A percentile compares a stretch with the other conserved stretches of the same genome.
phyloP scores from a whole-genome alignment of 108 stramenopile genomes.

The Thalassiosira profunda region DNA sequence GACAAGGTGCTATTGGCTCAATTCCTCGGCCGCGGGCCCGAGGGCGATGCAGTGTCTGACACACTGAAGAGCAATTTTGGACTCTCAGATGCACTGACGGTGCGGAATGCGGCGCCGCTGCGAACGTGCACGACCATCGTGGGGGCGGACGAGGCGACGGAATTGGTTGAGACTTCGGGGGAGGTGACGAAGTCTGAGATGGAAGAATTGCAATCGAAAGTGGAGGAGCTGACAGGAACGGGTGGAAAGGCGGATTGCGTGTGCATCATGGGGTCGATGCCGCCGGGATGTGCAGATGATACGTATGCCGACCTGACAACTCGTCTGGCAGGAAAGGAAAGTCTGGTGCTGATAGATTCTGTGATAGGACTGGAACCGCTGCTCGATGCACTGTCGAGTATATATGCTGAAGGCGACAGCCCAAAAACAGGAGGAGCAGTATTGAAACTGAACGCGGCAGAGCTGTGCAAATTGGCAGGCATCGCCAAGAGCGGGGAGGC shows the following conservation, averaged over 20 bases:
- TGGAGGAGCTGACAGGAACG: conserved; percentile 24
- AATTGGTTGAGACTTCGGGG: conserved; percentile 87
- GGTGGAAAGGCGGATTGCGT: conserved; percentile 40
- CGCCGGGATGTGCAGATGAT: conserved; percentile 72
- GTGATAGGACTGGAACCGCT: conserved; percentile 70
- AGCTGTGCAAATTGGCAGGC: conserved; percentile 71
- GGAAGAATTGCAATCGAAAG: conserved; percentile 35
- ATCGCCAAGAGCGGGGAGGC: conserved; percentile 52
- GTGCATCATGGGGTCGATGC: conserved; percentile 91
- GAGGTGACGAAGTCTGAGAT: conserved; percentile 57
- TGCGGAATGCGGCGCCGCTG: conserved; percentile 54
- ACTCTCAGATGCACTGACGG: conserved; percentile 54
- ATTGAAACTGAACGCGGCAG: conserved; percentile 83
- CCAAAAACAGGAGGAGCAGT: conserved; percentile 46
- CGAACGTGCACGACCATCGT: conserved; percentile 90
- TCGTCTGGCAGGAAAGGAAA: conserved; percentile 30
- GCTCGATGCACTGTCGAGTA: conserved; percentile 32
- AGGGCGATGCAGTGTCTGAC: conserved; percentile 65
- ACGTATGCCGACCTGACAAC: conserved; percentile 71
- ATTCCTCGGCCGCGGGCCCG: conserved; percentile 76
- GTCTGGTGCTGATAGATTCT: conserved; percentile 82
- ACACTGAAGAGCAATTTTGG: conserved; percentile 49
- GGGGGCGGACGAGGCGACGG: conserved; percentile 67
- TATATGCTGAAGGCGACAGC: conserved; percentile 13
- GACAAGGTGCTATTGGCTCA: conserved; percentile 57